Evolutionary conservation across 345 rosid species (phyloP).

Genomic region (Eucalyptus brandiana): DNA sequence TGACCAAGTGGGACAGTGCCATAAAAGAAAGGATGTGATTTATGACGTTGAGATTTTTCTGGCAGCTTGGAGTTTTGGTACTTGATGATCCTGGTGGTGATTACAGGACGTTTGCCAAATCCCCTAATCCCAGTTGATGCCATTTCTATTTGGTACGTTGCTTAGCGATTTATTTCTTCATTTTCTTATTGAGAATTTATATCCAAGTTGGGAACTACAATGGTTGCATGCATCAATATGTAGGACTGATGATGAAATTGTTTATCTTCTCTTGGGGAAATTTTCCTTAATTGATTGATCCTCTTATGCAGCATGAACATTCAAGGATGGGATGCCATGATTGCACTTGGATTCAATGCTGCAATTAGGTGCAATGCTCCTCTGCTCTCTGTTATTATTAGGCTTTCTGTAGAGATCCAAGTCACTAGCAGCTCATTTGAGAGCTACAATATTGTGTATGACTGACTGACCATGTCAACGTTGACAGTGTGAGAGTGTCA

Average conservation of each 20-base stretch:
- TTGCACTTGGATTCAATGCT: slow-evolving; percentile 85
- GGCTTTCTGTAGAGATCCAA: not conserved
- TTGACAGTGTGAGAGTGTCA: slow-evolving; percentile 74
- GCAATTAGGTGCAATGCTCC: slow-evolving; percentile 57
- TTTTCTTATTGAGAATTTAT: not conserved
- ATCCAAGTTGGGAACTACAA: not conserved
- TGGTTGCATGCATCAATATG: not conserved
- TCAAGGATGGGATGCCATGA: slow-evolving; percentile 88
- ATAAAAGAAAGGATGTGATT: not conserved
- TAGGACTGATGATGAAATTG: not conserved
- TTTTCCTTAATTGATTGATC: not conserved
- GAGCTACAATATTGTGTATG: not conserved
- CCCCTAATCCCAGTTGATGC: slow-evolving; percentile 86
- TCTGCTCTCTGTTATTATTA: not conserved
- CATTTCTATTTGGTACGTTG: slow-evolving; percentile 68
- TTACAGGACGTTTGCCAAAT: slow-evolving; percentile 68
- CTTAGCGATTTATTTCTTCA: not conserved
- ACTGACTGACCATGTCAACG: not conserved
- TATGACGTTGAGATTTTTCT: not conserved
- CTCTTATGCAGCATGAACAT: slow-evolving; percentile 63
- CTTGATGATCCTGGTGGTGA: slow-evolving; percentile 62
- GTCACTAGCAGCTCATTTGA: not conserved
- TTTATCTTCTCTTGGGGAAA: not conserved
- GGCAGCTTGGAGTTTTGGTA: slow-evolving; percentile 97
- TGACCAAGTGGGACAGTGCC: not conserved